A percentile compares a stretch with the other conserved stretches of the same genome.
Conservation (phyloP, 345 rosid genomes). For the Eucalyptus tenuipes region DNA sequence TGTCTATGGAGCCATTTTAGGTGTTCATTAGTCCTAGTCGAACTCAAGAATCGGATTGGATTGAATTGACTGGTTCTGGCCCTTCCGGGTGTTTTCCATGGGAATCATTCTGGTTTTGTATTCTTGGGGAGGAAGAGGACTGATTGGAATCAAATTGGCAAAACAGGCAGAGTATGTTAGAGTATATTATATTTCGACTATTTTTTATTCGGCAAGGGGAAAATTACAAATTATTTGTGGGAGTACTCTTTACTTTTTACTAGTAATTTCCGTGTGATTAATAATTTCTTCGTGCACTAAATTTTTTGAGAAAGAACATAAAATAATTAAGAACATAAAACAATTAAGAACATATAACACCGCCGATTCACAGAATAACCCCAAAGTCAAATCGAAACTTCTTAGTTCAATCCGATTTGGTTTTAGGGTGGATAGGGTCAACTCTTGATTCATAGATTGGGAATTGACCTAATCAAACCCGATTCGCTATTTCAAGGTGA, state of each 20-base stretch:
- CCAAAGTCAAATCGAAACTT: not conserved
- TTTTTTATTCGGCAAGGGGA: not conserved
- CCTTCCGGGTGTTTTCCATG: not conserved
- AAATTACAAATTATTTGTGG: too few species aligned
- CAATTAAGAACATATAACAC: not conserved
- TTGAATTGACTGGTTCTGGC: not conserved
- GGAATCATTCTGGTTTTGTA: not conserved
- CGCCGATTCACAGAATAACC: not conserved
- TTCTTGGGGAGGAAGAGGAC: not conserved
- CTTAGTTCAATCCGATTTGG: not conserved
- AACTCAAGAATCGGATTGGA: too few species aligned
- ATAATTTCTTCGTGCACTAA: not conserved
- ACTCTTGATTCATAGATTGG: not conserved
- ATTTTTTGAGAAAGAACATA: not conserved
- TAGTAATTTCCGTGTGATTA: not conserved
- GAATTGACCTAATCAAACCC: not conserved
- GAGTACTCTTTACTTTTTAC: too few species aligned
- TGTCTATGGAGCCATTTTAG: not conserved
- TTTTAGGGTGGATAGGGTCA: not conserved
- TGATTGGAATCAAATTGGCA: not conserved
- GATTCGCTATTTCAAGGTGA: rapidly evolving
- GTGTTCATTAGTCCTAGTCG: not conserved
- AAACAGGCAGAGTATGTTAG: not conserved
- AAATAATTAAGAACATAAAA: too few species aligned
- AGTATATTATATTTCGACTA: too few species aligned